Conservation (phyloP, 129 eudicot genomes). For the Flaveria bidentis region DNA sequence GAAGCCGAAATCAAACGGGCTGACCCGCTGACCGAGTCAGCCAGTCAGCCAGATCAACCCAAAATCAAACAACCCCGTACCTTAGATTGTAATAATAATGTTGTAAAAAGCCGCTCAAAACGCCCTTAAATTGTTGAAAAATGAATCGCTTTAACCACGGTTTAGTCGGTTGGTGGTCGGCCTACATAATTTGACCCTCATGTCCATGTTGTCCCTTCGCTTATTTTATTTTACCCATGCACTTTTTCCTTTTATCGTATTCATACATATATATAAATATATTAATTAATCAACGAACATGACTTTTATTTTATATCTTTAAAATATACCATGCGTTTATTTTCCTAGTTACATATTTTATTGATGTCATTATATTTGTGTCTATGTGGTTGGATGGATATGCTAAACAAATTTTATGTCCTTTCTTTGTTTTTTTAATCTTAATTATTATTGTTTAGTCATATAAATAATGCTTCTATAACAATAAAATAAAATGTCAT, state of each 20-base stretch:
- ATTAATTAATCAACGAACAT: background rate
- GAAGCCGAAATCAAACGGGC: too few relatives aligned
- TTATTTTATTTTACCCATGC: constrained; percentile 21
- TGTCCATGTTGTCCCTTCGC: constrained; percentile 6
- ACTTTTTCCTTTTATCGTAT: constrained; percentile 2
- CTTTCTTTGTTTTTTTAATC: background rate
- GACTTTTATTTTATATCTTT: background rate
- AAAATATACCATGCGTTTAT: background rate
- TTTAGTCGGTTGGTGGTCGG: background rate
- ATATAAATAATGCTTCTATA: too few relatives aligned
- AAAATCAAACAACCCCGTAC: too few relatives aligned
- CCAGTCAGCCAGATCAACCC: too few relatives aligned
- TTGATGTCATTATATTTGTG: background rate
- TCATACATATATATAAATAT: too few relatives aligned
- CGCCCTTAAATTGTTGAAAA: background rate
- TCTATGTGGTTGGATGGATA: background rate
- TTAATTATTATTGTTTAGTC: background rate
- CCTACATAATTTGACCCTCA: constrained; percentile 19
- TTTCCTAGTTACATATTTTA: background rate
- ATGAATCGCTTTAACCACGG: background rate
- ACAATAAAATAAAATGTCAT: background rate
- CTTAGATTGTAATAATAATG: too few relatives aligned
- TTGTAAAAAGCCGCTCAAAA: too few relatives aligned
- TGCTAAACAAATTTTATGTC: background rate
- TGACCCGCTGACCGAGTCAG: too few relatives aligned